Evolutionary conservation across 305 asterid genomes (phyloP), one percentile per base, ranked within the genome.

Genomic region (Ilex paraguariensis): DNA sequence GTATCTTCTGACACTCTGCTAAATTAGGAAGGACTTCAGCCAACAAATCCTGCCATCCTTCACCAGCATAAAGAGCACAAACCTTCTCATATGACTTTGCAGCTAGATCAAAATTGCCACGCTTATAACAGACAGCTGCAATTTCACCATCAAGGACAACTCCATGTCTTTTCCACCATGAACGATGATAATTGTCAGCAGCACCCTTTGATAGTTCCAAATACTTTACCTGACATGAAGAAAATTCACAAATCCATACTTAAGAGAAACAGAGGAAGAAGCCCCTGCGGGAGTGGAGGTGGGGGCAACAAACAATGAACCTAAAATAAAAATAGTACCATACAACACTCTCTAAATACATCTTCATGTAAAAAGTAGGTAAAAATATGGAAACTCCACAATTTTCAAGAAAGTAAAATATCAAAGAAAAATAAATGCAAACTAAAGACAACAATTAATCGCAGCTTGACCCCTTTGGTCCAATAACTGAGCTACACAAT

Each of bases 151-250:
- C 99, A 76, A 94, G 97, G 74, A 94, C 93, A 70, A 94, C 99
- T 62, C 99, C 99, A 68, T 94, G 99, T 68, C 97, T 90, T 90
- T 94, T 94, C 99, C 99, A 94, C 99, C 97, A 94, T 14, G 99
- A 94, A 44, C 70, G 84, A 67, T 94, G 99, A 77, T 94, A 94
- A 73, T 86, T 88, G 70, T 90, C 80, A 69, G 99, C 99, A 74
- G 97, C 99, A 71, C 97, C 96, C 79, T 94, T 90, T 66, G 96
- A 80, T 65, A 94, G 84, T 70, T 94, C 96, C 69, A 94, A 73
- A 76, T 90, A 90, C 66, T 88, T 88, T 85, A 90, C 73, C 99
- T 94, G 82, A 68, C 74, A 77, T 45, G 55, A 53, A 57, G 49
- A 63, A 64, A 32, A 59, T 45, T 32, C 42, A 36, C 54, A 60